Conservation (phyloP, 2,329 filamentous ascomycete genomes). For the Keithomyces neogunnii region DNA sequence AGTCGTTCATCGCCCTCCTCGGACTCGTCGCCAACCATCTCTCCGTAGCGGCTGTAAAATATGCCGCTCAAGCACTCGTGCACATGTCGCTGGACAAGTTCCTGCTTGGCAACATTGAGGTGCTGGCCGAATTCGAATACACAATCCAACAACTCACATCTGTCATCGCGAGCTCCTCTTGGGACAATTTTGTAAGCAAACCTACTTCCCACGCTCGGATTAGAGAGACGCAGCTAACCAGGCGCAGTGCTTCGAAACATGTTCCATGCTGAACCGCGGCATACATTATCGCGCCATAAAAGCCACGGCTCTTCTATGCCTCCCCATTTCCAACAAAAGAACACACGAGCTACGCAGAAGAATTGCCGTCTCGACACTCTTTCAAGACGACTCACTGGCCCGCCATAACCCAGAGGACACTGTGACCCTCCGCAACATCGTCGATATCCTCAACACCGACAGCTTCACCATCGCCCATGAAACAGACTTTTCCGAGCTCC, state of each 20-base stretch:
- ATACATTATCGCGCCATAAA: conserved; percentile 43
- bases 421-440: conserved; percentile 34
- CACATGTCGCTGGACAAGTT: conserved; percentile 47
- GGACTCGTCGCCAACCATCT: conserved; percentile 27
- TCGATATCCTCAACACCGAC: conserved; percentile 34
- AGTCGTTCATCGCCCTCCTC: conserved; percentile 35
- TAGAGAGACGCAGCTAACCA: background rate
- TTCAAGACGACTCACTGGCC: conserved; percentile 38
- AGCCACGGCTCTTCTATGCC: conserved; percentile 46
- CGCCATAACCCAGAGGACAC: conserved; percentile 30
- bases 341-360: conserved; percentile 55
- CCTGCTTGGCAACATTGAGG: conserved; percentile 32
- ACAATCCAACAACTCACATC: conserved; percentile 35
- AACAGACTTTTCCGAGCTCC: conserved; percentile 62
- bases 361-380: conserved; percentile 57
- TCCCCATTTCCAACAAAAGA: conserved; percentile 43
- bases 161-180: conserved; percentile 27
- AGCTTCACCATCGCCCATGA: conserved; percentile 43
- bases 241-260: conserved; percentile 40
- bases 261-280: conserved; percentile 35
- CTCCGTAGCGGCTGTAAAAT: conserved; percentile 23
- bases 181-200: conserved; percentile 34
- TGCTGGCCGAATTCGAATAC: conserved; percentile 31
- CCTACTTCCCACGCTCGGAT: background rate
- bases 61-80: conserved; percentile 39